phyloP scores from a whole-genome alignment of 176 grass and related monocot genomes.

The Oropetium thomaeum region DNA sequence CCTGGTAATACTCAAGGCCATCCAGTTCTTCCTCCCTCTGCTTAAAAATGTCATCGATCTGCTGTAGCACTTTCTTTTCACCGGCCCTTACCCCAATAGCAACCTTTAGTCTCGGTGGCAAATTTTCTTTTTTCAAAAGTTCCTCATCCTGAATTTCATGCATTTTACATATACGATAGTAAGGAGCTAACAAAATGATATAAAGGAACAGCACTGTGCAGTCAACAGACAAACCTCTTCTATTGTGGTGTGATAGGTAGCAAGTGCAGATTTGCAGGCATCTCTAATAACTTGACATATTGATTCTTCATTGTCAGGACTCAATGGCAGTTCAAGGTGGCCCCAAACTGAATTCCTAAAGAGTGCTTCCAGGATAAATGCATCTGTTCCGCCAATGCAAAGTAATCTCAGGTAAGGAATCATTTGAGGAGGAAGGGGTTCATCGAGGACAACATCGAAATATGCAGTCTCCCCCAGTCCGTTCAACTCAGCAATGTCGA shows the following conservation, averaged over 20 bases:
- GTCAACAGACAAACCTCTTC: slow-evolving; percentile 57
- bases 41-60: slow-evolving; percentile 76
- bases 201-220: slow-evolving; percentile 13
- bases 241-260: slow-evolving; percentile 63
- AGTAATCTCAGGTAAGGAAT: slow-evolving; percentile 81
- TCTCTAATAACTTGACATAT: slow-evolving; percentile 74
- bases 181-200: slow-evolving; percentile 21
- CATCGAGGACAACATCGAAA: slow-evolving; percentile 68
- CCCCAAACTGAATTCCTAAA: slow-evolving; percentile 89
- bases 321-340: slow-evolving; percentile 87
- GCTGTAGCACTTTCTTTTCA: slow-evolving; percentile 88
- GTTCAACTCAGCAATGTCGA: slow-evolving; percentile 86
- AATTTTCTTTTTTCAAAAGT: slow-evolving; percentile 45
- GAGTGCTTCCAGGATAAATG: slow-evolving; percentile 89
- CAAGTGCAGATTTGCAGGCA: slow-evolving; percentile 84
- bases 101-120: slow-evolving; percentile 56
- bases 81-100: slow-evolving; percentile 62
- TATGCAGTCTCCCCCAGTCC: slow-evolving; percentile 77
- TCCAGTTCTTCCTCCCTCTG: slow-evolving; percentile 80
- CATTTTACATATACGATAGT: slow-evolving; percentile 25
- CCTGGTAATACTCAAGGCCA: slow-evolving; percentile 92
- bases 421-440: slow-evolving; percentile 66
- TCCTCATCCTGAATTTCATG: slow-evolving; percentile 68
- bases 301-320: slow-evolving; percentile 82
- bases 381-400: slow-evolving; percentile 85